A percentile compares a stretch with the other conserved stretches of the same genome.
These are phyloP conservation scores for Talaromyces wortmannii DNA, from an alignment of 495 filamentous ascomycete genomes.

Conservation along the genomic window DNA sequence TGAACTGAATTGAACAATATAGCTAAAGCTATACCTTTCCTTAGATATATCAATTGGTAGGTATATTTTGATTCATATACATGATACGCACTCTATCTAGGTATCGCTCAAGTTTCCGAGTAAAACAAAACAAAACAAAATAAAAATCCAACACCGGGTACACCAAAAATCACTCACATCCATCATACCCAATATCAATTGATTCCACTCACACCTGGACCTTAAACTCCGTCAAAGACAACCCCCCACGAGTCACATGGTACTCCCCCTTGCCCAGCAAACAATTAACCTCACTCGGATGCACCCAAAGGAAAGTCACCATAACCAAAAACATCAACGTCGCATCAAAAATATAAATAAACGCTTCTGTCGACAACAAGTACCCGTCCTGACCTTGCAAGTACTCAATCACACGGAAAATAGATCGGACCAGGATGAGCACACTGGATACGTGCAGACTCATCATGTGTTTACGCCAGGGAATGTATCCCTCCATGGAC, in stretches of 20 bases:
- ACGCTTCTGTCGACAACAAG: constrained; percentile 48
- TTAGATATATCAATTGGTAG: too few species aligned
- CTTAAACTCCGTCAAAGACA: constrained; percentile 1
- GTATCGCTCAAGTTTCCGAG: too few species aligned
- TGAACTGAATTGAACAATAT: too few species aligned
- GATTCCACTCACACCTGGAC: background rate
- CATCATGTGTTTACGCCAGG: constrained; percentile 46
- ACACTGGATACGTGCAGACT: constrained; percentile 44
- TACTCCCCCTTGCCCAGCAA: constrained; percentile 12
- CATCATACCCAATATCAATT: too few species aligned
- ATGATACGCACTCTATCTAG: too few species aligned
- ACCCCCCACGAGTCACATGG: constrained; percentile 13
- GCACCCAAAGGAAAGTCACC: constrained; percentile 37
- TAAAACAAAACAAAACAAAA: too few species aligned
- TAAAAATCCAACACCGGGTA: background rate
- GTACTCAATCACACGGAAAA: constrained; percentile 60
- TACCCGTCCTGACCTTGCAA: constrained; percentile 45
- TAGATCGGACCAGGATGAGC: constrained; percentile 53
- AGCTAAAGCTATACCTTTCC: too few species aligned
- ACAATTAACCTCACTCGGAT: constrained; percentile 22
- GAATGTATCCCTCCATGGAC: constrained; percentile 10
- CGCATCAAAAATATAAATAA: constrained; percentile 58
- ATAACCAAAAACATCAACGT: constrained; percentile 49
- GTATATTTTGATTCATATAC: too few species aligned
- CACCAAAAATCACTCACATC: background rate